phyloP scores from a whole-genome alignment of 768 basidiomycete genomes.

The Trametes maxima region DNA sequence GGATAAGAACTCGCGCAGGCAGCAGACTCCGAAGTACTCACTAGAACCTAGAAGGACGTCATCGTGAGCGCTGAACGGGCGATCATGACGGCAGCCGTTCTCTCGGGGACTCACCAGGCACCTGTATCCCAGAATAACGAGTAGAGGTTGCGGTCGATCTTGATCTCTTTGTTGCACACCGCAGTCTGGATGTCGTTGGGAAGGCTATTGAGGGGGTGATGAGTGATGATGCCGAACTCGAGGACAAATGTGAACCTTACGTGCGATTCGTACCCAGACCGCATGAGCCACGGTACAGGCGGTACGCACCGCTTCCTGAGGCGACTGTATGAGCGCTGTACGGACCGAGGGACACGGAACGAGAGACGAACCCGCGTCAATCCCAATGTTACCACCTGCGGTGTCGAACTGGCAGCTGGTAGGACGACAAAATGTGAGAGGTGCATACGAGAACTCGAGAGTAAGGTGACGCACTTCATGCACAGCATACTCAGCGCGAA shows the following conservation, averaged over 20 bases:
- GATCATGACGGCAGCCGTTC: background rate
- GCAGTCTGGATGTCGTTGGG: slow-evolving; percentile 19
- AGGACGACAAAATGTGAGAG: background rate
- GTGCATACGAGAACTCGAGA: background rate
- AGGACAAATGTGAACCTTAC: background rate
- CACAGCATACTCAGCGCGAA: slow-evolving; percentile 26
- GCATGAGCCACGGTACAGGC: slow-evolving; percentile 1
- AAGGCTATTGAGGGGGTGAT: background rate
- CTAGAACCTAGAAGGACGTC: slow-evolving; percentile 14
- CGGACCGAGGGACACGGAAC: background rate
- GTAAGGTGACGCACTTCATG: slow-evolving; percentile 19
- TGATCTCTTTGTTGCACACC: slow-evolving; percentile 22
- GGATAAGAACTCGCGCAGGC: background rate
- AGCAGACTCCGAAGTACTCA: background rate
- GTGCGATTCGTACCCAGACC: background rate
- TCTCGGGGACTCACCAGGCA: slow-evolving; percentile 8
- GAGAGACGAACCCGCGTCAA: slow-evolving; percentile 20
- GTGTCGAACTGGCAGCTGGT: slow-evolving; percentile 21
- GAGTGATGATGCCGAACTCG: background rate
- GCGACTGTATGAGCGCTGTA: background rate
- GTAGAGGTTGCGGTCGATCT: slow-evolving; percentile 18
- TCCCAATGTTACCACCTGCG: background rate
- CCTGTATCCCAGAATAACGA: slow-evolving; percentile 13
- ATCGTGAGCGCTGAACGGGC: background rate
- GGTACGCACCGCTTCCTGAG: slow-evolving; percentile 15